These are phyloP conservation scores for Actinidia chinensis DNA, from an alignment of 179 eudicot species.

Conservation along the genomic window DNA sequence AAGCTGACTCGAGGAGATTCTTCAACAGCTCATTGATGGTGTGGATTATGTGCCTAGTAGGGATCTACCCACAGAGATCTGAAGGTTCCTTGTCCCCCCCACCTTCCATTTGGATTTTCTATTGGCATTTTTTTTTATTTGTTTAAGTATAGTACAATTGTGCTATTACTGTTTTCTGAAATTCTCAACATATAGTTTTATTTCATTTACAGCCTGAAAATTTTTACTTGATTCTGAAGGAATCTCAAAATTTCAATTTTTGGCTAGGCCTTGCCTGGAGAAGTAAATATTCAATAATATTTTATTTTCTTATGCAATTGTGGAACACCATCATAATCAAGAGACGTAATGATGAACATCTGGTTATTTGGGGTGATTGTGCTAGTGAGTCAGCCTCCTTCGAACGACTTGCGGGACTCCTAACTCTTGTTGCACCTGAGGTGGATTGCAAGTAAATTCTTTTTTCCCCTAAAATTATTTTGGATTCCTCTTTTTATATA, in stretches of 20 bases:
- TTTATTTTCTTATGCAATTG: conserved; percentile 4
- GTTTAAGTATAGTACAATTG: not conserved
- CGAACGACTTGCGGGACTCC: conserved; percentile 98
- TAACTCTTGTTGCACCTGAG: conserved; percentile 98
- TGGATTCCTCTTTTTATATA: not conserved
- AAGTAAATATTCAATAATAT: conserved; percentile 45
- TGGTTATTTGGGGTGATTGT: conserved; percentile 15
- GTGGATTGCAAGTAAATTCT: conserved; percentile 35
- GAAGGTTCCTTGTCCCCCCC: conserved; percentile 49
- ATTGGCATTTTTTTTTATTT: no score
- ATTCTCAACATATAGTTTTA: conserved; percentile 19
- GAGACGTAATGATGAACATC: not conserved
- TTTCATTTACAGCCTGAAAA: conserved; percentile 79
- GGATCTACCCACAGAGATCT: conserved; percentile 94
- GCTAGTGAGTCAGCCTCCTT: conserved; percentile 78
- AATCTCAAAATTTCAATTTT: conserved; percentile 88
- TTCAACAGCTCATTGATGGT: conserved; percentile 93
- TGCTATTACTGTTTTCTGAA: conserved; percentile 1
- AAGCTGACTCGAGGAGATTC: conserved; percentile 74
- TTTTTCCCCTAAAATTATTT: not conserved
- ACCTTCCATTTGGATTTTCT: no score
- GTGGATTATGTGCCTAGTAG: conserved; percentile 95
- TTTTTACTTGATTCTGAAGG: conserved; percentile 87
- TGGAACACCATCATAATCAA: not conserved
- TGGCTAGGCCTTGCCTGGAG: conserved; percentile 89